Base-by-base conservation (phyloP, 768 basidiomycete genomes). In the Coprinopsis sp. region DNA sequence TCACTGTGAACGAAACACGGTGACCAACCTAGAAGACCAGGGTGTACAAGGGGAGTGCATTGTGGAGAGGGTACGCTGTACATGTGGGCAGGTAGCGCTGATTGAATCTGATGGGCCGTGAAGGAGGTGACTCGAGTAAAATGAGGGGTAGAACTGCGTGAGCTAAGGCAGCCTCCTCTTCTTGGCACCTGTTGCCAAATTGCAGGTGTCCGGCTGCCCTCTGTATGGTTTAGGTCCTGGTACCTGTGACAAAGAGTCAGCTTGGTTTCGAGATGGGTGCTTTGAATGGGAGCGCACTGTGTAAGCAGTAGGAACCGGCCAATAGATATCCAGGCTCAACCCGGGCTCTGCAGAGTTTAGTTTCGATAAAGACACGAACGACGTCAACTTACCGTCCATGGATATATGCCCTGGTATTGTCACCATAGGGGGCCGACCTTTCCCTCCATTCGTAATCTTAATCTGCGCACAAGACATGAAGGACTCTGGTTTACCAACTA, bases 391-490 rank as follows among this genome's bases (percentile, higher is more conserved):
- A 59, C 65, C 61, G 36, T 55, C 50, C 3, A 59, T 47, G 21
- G 58, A 54, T 37, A 72, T 64, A 39, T 69, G 68, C 18, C 72
- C 71, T 2, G 70, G 72, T 43, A 71, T 71, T n/a, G 67, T 55
- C 33, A 72, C 66, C 49, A 65, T 71, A 6, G 64, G 50, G 1
- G 72, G 71, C 23, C 55, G 68, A 3, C 69, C 71, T 46, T 54
- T 60, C 3, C 73, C 73, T 13, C 71, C 70, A 36, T 65, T 57
- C 16, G 63, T 63, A 38, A 74, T 56, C 36, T 61, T 61, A 50
- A 73, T 64, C 51, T 74, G 72, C 3, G 64, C 72, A 47, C 71
- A 72, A 25, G 68, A 67, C 44, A 72, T 62, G 60, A 70, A 73
- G 51, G 61, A 65, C 56, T 75, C 72, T n/a, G 72, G 67, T 16